Conservation (phyloP, 495 filamentous ascomycete genomes). For the Xylaria intraflava region DNA sequence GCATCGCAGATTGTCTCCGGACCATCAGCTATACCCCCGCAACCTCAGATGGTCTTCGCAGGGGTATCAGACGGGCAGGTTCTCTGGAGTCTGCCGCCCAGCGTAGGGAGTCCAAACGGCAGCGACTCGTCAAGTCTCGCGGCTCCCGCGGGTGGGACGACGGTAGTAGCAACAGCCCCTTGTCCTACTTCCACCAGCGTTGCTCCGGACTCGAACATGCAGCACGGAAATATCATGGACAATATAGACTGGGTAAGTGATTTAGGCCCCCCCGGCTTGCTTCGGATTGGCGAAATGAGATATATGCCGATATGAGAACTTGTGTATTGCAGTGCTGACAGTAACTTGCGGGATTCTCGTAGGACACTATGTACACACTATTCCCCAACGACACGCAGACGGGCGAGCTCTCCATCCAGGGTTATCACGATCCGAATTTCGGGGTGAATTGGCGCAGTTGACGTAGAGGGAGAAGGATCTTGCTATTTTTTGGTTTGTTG, state of each 20-base stretch:
- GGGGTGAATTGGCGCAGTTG: conserved; percentile 16
- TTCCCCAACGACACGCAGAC: conserved; percentile 34
- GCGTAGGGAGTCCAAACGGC: conserved; percentile 12
- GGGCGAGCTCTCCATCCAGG: conserved; percentile 29
- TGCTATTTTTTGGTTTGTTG: too few species aligned
- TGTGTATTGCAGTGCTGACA: background rate
- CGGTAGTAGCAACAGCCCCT: background rate
- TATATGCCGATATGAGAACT: too few species aligned
- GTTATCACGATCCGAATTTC: conserved; percentile 28
- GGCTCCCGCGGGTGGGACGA: background rate
- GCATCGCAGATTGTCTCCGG: background rate
- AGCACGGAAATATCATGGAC: conserved; percentile 26
- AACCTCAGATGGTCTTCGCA: conserved; percentile 35
- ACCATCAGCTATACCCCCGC: conserved; percentile 9
- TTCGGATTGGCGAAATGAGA: too few species aligned
- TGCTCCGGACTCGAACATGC: background rate
- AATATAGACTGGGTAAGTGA: conserved; percentile 31
- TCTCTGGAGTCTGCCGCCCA: conserved; percentile 38
- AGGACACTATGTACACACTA: conserved; percentile 29
- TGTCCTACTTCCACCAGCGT: background rate
- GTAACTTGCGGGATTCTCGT: background rate
- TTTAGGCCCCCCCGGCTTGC: too few species aligned
- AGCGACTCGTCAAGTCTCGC: conserved; percentile 25
- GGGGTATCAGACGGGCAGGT: conserved; percentile 42
- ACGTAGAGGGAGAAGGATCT: too few species aligned